These are phyloP conservation scores for Musa itinerans DNA, from an alignment of 176 grass and related monocot species.

Conservation along the genomic window DNA sequence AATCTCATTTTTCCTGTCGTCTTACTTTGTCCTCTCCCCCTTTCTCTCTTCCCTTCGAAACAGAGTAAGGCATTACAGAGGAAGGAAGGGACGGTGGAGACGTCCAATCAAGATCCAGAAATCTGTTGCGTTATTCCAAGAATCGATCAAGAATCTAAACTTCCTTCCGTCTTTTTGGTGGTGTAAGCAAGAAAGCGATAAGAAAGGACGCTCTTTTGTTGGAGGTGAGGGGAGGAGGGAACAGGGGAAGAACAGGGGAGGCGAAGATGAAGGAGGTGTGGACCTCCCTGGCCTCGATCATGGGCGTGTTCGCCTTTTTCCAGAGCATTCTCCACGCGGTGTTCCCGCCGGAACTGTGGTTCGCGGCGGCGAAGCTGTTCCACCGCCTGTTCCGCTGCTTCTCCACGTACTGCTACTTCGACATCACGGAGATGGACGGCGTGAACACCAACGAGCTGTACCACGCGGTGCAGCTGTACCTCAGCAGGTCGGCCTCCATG, in stretches of 20 bases:
- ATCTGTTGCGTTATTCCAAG: neutral
- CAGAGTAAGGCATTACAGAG: no score
- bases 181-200: no score
- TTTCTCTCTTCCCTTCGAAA: neutral
- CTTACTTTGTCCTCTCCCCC: neutral
- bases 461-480: conserved; percentile 81
- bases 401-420: conserved; percentile 83
- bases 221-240: neutral
- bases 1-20: neutral
- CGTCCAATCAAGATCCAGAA: neutral
- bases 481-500: conserved; percentile 53
- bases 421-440: conserved; percentile 84
- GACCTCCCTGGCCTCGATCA: conserved; percentile 68
- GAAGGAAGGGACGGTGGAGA: no score
- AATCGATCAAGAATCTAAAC: neutral
- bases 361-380: conserved; percentile 42
- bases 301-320: conserved; percentile 73
- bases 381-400: conserved; percentile 28
- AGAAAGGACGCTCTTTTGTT: no score
- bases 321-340: conserved; percentile 47
- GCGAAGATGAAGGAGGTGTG: conserved; percentile 67
- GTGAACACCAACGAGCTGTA: conserved; percentile 93
- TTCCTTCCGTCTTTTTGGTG: neutral
- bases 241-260: neutral
- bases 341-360: conserved; percentile 60